Evolutionary conservation across 257 asterid species (phyloP), one percentile per base, ranked within the genome.

Genomic region (Przewalskia tangutica): DNA sequence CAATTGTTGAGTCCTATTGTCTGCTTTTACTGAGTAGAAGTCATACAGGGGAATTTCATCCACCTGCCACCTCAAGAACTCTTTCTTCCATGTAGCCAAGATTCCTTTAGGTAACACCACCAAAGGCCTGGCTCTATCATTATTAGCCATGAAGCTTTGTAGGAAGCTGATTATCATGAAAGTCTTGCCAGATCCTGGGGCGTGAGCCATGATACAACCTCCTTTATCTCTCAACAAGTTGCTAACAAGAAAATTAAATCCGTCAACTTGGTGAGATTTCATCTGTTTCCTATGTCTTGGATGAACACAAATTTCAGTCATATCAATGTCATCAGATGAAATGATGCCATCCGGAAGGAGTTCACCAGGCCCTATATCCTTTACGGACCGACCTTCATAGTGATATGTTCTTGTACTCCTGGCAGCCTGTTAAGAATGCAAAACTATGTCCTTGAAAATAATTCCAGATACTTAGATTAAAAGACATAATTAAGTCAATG

Each of bases 171-270:
- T 96, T 3, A 96, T 92, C 99, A 96, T 96, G 81, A 96, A 96
- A 8, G 98, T 96, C 83, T 94, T 94, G 9, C 99, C 99, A 20
- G 99, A 96, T 82, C 99, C 99, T 51, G 98, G 98, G 77, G 98
- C 99, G 76, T 96, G 99, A 7, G 98, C 99, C 94, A 96, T 79
- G 60, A 96, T 96, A 82, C 99, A 96, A 53, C 99, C 98, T 75
- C 99, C 99, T 20, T 90, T 93, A 81, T 94, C 98, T 8, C 89
- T 70, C 85, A 94, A 95, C 76, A 96, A 89, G 88, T 94, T 94
- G 88, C 94, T 92, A 8, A 93, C 87, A 75, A 96, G 94, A 87
- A 96, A 96, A 81, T 94, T 96, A 87, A 96, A 96, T 54, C 99
- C 99, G 87, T 96, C 99, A 75, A 89, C 66, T 89, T 94, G 99